Conservation (phyloP, 768 basidiomycete species). For the Suillus tomentosus region DNA sequence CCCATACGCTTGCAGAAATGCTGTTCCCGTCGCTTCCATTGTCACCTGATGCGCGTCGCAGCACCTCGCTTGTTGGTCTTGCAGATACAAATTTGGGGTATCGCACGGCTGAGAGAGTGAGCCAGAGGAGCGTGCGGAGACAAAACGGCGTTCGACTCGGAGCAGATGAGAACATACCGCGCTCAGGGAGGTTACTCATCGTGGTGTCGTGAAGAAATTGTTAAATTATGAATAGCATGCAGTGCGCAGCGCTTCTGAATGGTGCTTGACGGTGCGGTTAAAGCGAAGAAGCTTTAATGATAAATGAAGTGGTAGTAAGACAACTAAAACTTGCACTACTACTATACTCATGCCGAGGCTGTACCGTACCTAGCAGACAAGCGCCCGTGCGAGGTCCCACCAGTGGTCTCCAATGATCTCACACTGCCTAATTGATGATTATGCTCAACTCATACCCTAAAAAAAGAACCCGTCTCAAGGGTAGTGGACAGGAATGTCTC, state of each 20-base stretch:
- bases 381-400: neutral
- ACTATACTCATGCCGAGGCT: neutral
- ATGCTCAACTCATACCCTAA: neutral
- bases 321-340: neutral
- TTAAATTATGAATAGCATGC: slow-evolving; percentile 7
- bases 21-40: neutral
- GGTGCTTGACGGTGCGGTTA: too few species aligned
- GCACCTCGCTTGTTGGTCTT: slow-evolving; percentile 7
- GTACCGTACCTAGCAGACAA: neutral
- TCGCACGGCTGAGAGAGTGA: neutral
- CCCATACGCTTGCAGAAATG: slow-evolving; percentile 25
- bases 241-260: too few species aligned
- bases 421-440: neutral
- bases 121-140: slow-evolving; percentile 1
- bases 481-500: neutral
- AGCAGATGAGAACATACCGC: neutral
- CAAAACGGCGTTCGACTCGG: neutral
- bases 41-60: neutral
- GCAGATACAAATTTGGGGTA: slow-evolving; percentile 8
- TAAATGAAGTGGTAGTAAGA: neutral
- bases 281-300: neutral
- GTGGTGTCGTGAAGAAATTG: slow-evolving; percentile 12
- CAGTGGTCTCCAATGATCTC: neutral
- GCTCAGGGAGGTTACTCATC: neutral
- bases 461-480: neutral